phyloP scores from a whole-genome alignment of 2,329 filamentous ascomycete species.

The Trichoderma sp. region DNA sequence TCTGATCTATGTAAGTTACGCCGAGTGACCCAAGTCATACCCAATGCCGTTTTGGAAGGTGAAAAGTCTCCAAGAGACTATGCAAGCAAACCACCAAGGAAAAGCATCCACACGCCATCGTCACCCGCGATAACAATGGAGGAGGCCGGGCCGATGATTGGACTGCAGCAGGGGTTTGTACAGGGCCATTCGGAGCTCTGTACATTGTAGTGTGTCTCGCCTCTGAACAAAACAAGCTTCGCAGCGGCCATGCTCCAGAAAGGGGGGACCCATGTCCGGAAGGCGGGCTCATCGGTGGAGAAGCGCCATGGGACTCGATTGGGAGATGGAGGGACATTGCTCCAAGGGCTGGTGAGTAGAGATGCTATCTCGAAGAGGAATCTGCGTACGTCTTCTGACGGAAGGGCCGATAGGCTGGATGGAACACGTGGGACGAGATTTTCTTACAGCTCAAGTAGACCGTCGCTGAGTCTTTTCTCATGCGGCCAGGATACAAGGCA shows the following conservation, averaged over 20 bases:
- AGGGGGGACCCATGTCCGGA: conserved; percentile 17
- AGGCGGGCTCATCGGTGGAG: conserved; percentile 6
- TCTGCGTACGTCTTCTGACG: conserved; percentile 24
- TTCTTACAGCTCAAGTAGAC: background rate
- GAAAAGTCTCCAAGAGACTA: conserved; percentile 13
- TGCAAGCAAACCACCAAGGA: conserved; percentile 15
- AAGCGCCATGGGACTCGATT: conserved; percentile 10
- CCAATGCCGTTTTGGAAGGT: conserved; percentile 26
- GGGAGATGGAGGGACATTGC: background rate
- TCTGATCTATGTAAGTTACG: background rate
- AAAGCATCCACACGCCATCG: conserved; percentile 19
- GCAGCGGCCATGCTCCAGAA: conserved; percentile 21
- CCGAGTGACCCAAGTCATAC: conserved; percentile 24
- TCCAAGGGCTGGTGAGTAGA: conserved; percentile 4
- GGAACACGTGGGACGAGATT: conserved; percentile 23
- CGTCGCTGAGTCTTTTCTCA: conserved; percentile 5
- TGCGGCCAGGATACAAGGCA: background rate
- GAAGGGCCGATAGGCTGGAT: conserved; percentile 26
- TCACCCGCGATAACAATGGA: conserved; percentile 12
- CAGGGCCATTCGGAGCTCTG: conserved; percentile 19
- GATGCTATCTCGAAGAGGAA: conserved; percentile 24
- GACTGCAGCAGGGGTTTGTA: conserved; percentile 1
- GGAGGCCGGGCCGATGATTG: conserved; percentile 15
- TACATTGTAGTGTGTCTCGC: conserved; percentile 16
- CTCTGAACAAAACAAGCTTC: conserved; percentile 10